phyloP scores from a whole-genome alignment of 495 filamentous ascomycete genomes.

The Penicillium herquei region DNA sequence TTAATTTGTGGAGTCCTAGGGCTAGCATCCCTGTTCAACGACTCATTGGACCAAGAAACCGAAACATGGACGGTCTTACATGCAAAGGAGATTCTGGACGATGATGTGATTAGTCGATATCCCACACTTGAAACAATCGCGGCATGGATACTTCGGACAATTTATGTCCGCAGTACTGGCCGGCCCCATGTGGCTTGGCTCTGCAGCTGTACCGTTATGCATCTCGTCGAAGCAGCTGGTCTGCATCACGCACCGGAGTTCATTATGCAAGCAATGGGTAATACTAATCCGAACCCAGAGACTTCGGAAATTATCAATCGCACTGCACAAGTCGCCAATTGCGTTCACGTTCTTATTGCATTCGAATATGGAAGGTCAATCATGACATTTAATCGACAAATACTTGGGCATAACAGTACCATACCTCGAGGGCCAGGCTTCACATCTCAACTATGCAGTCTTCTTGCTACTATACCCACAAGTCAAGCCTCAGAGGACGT shows the following conservation, averaged over 20 bases:
- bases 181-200: constrained; percentile 44
- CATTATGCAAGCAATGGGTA: constrained; percentile 12
- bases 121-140: constrained; percentile 33
- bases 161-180: constrained; percentile 39
- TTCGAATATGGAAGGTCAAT: constrained; percentile 46
- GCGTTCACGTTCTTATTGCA: constrained; percentile 32
- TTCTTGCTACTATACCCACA: constrained; percentile 21
- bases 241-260: constrained; percentile 34
- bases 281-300: constrained; percentile 4
- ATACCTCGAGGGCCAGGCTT: constrained; percentile 6
- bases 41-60: constrained; percentile 10
- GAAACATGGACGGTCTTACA: constrained; percentile 32
- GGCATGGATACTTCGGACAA: constrained; percentile 39
- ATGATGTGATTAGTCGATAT: constrained; percentile 23
- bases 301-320: constrained; percentile 22
- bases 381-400: constrained; percentile 7
- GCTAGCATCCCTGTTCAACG: constrained; percentile 34
- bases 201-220: constrained; percentile 40
- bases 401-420: neutral
- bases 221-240: constrained; percentile 43
- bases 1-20: constrained; percentile 33
- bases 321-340: constrained; percentile 31
- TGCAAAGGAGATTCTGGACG: constrained; percentile 37
- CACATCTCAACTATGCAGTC: constrained; percentile 18
- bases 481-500: constrained; percentile 8